These are phyloP conservation scores for Sclerotinia minor DNA, from an alignment of 2,329 filamentous ascomycete species.

Conservation along the genomic window DNA sequence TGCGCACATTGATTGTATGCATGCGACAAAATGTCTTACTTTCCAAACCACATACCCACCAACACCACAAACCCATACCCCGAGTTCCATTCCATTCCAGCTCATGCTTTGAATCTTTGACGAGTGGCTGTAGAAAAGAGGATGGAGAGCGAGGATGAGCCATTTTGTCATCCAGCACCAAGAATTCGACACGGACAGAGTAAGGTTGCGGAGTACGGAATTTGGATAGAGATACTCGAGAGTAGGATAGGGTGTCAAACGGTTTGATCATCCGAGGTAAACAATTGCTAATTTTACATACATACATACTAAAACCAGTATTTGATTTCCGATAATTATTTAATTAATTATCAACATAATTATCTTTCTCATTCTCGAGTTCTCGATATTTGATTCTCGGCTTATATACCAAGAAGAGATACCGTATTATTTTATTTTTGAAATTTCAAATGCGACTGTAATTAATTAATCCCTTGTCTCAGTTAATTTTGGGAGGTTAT, in stretches of 20 bases:
- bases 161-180: not conserved
- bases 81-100: constrained; percentile 7
- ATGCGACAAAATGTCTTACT: constrained; percentile 10
- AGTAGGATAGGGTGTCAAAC: not conserved
- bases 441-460: not conserved
- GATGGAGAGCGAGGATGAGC: too few relatives aligned
- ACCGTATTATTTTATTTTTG: too few relatives aligned
- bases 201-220: not conserved
- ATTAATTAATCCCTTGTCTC: not conserved
- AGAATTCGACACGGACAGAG: not conserved
- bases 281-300: not conserved
- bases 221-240: not conserved
- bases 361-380: too few relatives aligned
- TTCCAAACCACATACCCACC: not conserved
- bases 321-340: not conserved
- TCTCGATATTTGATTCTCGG: not conserved
- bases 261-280: not conserved
- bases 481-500: not conserved
- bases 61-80: not conserved
- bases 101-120: too few relatives aligned
- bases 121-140: too few relatives aligned
- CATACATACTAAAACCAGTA: not conserved
- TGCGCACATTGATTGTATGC: not conserved
- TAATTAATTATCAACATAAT: too few relatives aligned
- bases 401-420: not conserved